Evolutionary conservation across 202 grass and related monocot genomes (phyloP), one percentile per base, ranked within the genome.

Genomic region (Bolboschoenoplectus hybrid): DNA sequence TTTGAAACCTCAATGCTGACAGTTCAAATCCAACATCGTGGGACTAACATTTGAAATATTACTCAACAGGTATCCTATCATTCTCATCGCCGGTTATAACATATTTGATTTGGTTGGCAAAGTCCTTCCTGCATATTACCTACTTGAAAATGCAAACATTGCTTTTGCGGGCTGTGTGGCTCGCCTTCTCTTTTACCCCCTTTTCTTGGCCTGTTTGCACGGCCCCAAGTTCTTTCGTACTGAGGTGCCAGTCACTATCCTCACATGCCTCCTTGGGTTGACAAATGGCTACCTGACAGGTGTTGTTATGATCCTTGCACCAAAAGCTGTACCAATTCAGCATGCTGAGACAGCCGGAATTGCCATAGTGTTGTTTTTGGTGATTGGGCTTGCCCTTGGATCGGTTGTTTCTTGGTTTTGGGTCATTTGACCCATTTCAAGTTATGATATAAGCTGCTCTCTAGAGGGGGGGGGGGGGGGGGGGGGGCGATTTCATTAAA

Each of bases 51-150:
- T 49, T 77, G 34, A 77, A 76, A 79, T 39, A 41, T 60, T 17
- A 41, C 1, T 39, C 9, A 53, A 68, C 81, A 84, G 81, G 81
- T 84, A 84, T 34, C 91, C 96, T 1, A 94, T 98, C 49, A 80
- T 98, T 44, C 93, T 98, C 63, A 95, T 98, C 10, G 80, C 74
- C 9, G 93, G 93, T 60, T 98, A 94, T 86, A 98, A 98, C 35
- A 86, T 95, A 77, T 98, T 95, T 4, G 96, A 98, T 87, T 89
- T 98, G 2, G 45, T 95, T 2, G 96, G 96, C 55, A 98, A 98
- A 81, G 78, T 85, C 32, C 75, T 98, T 36, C 88, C 96, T 0
- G 96, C 93, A 0, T 13, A 92, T 67, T 94, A 91, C 83, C 81
- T 94, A 35, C 90, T 90, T 36, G 84, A 94, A 88, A 91, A 95